These are phyloP conservation scores for Cyclotella baltica DNA, from an alignment of 108 stramenopile species.

Conservation along the genomic window DNA sequence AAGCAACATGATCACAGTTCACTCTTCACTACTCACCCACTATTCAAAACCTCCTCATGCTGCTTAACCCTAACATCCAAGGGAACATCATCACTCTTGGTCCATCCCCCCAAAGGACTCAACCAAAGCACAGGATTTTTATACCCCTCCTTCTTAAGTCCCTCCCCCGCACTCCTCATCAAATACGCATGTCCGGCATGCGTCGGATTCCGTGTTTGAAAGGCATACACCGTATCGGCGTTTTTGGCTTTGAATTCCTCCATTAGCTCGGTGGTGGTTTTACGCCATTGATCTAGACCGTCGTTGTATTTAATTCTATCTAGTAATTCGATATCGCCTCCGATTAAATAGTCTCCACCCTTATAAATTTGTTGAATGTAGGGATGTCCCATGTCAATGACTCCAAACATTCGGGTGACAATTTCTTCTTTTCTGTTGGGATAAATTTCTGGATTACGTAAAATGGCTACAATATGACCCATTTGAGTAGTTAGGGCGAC, in stretches of 20 bases:
- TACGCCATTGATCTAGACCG: conserved; percentile 97
- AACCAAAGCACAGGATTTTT: conserved; percentile 97
- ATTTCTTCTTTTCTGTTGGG: conserved; percentile 98
- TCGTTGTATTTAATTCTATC: conserved; percentile 97
- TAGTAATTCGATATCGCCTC: conserved; percentile 95
- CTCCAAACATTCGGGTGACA: conserved; percentile 95
- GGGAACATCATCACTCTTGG: conserved; percentile 98
- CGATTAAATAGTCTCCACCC: conserved; percentile 95
- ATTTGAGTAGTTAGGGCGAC: conserved; percentile 96
- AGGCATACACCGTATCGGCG: conserved; percentile 98
- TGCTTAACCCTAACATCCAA: conserved; percentile 98
- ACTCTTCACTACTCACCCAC: conserved; percentile 63
- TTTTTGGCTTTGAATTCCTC: conserved; percentile 93
- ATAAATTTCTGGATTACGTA: conserved; percentile 95
- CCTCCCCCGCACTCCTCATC: conserved; percentile 96
- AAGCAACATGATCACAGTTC: neutral
- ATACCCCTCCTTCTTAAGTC: conserved; percentile 88
- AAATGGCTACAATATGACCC: conserved; percentile 93
- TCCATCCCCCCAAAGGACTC: conserved; percentile 98
- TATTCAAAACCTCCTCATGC: conserved; percentile 94
- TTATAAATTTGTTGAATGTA: conserved; percentile 95
- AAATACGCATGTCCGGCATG: conserved; percentile 99
- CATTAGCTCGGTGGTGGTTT: conserved; percentile 91
- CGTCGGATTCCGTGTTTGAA: conserved; percentile 98
- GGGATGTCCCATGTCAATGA: conserved; percentile 96